Conservation (phyloP, 1,284 basidiomycete species). For the Heterobasidion irregulare region DNA sequence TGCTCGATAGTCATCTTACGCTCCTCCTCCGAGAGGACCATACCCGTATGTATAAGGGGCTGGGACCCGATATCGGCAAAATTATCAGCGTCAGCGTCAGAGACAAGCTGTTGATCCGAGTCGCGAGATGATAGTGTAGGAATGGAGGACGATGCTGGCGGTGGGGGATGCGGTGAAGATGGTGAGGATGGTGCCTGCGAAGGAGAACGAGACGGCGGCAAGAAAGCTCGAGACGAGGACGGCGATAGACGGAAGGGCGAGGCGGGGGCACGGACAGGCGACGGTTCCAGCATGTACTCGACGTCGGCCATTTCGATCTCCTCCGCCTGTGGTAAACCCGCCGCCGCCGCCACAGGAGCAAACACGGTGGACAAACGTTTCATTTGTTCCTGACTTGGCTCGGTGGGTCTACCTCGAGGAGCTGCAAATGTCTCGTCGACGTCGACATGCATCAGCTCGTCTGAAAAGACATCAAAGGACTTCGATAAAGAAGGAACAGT, state of each 20-base stretch:
- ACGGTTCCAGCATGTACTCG: neutral
- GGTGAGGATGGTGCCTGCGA: neutral
- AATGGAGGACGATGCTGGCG: slow-evolving; percentile 7
- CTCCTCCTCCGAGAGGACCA: slow-evolving; percentile 50
- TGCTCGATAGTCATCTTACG: slow-evolving; percentile 68
- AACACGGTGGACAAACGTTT: neutral
- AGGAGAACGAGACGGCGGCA: neutral
- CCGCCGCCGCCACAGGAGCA: neutral
- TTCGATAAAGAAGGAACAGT: neutral
- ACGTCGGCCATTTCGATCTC: neutral
- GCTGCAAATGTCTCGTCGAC: neutral
- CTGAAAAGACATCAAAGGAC: neutral
- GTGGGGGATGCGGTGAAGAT: slow-evolving; percentile 1
- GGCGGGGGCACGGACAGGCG: neutral
- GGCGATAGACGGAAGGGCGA: slow-evolving; percentile 3
- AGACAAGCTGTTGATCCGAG: slow-evolving; percentile 1
- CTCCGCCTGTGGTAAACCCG: neutral
- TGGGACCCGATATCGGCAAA: slow-evolving; percentile 9
- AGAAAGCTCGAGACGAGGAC: neutral
- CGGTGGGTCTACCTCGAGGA: neutral
- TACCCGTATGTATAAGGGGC: slow-evolving; percentile 12
- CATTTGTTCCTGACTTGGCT: neutral
- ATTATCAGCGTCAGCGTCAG: slow-evolving; percentile 2
- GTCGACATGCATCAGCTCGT: neutral
- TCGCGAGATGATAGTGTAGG: slow-evolving; percentile 1